Conservation (phyloP, 1,139 yeast species). For the Candida tunisiensis region DNA sequence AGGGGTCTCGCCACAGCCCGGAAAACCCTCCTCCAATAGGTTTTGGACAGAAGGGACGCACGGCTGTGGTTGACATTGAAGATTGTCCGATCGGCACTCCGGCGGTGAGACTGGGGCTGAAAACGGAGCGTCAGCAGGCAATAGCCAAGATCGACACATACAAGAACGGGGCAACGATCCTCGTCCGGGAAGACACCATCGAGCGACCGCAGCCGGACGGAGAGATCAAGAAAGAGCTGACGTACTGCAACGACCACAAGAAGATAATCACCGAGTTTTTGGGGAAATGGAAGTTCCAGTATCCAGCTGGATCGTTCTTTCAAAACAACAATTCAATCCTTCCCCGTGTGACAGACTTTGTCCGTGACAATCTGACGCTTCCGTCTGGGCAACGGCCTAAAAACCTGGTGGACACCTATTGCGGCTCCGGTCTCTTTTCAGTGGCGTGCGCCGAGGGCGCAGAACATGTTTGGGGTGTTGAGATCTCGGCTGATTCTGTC, state of each 20-base stretch:
- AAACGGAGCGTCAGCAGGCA: slow-evolving; percentile 47
- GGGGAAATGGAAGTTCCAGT: slow-evolving; percentile 55
- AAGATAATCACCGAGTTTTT: slow-evolving; percentile 70
- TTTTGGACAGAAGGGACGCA: slow-evolving; percentile 67
- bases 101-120: slow-evolving; percentile 57
- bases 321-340: slow-evolving; percentile 89
- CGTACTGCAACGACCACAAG: slow-evolving; percentile 23
- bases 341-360: slow-evolving; percentile 69
- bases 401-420: slow-evolving; percentile 87
- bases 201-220: no score
- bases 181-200: slow-evolving; percentile 36
- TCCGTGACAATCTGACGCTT: slow-evolving; percentile 46
- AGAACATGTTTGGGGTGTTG: slow-evolving; percentile 80
- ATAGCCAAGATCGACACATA: slow-evolving; percentile 31
- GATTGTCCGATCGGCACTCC: slow-evolving; percentile 83
- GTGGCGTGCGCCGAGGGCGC: slow-evolving; percentile 72
- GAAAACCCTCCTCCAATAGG: slow-evolving; percentile 58
- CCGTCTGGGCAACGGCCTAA: slow-evolving; percentile 24
- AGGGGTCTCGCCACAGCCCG: slow-evolving; percentile 18
- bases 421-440: slow-evolving; percentile 92
- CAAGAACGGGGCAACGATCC: slow-evolving; percentile 75
- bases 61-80: slow-evolving; percentile 77
- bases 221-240: slow-evolving; percentile 15
- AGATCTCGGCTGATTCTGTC: slow-evolving; percentile 83
- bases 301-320: slow-evolving; percentile 88